phyloP scores from a whole-genome alignment of 2,329 filamentous ascomycete genomes.

The Phialophora macrospora region DNA sequence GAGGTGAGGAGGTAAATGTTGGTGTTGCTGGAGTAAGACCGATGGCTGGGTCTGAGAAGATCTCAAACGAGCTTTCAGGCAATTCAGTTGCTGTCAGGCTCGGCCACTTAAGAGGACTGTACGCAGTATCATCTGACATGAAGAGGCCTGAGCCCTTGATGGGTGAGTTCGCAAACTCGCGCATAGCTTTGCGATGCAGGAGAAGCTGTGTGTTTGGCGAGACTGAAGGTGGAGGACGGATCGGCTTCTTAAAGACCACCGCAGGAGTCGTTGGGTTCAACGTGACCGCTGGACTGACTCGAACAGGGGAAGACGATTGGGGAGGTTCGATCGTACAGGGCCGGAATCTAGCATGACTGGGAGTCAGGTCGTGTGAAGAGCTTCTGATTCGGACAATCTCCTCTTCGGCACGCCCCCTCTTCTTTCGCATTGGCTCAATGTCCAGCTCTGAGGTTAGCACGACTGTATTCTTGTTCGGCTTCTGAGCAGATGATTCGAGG shows the following conservation, averaged over 20 bases:
- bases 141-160: constrained; percentile 53
- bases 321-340: constrained; percentile 42
- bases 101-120: constrained; percentile 59
- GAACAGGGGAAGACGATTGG: constrained; percentile 36
- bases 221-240: constrained; percentile 71
- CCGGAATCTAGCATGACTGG: constrained; percentile 63
- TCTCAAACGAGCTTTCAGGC: constrained; percentile 60
- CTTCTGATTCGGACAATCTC: constrained; percentile 92
- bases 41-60: constrained; percentile 57
- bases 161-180: constrained; percentile 80
- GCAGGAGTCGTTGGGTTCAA: constrained; percentile 36
- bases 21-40: constrained; percentile 45
- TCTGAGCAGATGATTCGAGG: constrained; percentile 84
- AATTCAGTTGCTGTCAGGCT: constrained; percentile 47
- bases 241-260: constrained; percentile 71
- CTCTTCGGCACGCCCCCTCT: constrained; percentile 82
- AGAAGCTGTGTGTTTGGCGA: constrained; percentile 92
- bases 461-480: constrained; percentile 68
- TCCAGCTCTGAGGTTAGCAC: constrained; percentile 75
- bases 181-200: constrained; percentile 82
- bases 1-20: constrained; percentile 56
- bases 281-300: constrained; percentile 22
- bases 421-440: constrained; percentile 72
- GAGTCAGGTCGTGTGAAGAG: constrained; percentile 86
- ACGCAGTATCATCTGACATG: constrained; percentile 48